phyloP scores from a whole-genome alignment of 2,329 filamentous ascomycete species.

The Achaetomium macrosporum region DNA sequence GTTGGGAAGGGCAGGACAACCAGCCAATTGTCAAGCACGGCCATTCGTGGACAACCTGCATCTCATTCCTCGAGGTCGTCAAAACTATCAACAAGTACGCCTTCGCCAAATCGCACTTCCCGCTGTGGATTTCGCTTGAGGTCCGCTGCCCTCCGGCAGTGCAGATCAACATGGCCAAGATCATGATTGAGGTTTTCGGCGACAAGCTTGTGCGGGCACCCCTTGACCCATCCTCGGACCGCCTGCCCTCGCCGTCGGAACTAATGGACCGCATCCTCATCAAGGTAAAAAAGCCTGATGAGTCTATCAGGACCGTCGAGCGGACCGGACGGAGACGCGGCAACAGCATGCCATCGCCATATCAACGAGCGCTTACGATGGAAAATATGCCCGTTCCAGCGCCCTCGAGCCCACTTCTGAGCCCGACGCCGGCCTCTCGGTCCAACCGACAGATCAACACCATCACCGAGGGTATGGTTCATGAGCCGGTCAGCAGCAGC shows the following conservation, averaged over 20 bases:
- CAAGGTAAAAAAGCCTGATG: conserved; percentile 81
- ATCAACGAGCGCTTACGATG: conserved; percentile 54
- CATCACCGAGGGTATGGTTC: conserved; percentile 52
- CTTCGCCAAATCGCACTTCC: conserved; percentile 79
- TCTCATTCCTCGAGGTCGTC: conserved; percentile 87
- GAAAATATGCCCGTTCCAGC: conserved; percentile 53
- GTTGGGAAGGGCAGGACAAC: conserved; percentile 89
- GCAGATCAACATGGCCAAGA: conserved; percentile 81
- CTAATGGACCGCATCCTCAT: conserved; percentile 78
- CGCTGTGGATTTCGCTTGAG: conserved; percentile 90
- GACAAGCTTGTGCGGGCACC: conserved; percentile 72
- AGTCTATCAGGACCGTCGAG: conserved; percentile 40
- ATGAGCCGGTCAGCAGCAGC: conserved; percentile 51
- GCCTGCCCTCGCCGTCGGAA: conserved; percentile 79
- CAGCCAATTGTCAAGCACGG: conserved; percentile 89
- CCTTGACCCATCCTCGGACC: conserved; percentile 59
- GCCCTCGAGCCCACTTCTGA: conserved; percentile 49
- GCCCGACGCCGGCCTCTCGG: conserved; percentile 44
- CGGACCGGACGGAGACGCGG: conserved; percentile 47
- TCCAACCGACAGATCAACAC: conserved; percentile 52
- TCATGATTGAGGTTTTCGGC: conserved; percentile 80
- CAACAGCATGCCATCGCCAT: conserved; percentile 74
- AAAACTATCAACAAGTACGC: conserved; percentile 92
- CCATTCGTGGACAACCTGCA: conserved; percentile 78
- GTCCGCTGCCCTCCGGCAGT: conserved; percentile 84